Percentiles rank a stretch among this genome's conserved stretches.
Evolutionary conservation across 2,329 filamentous ascomycete genomes (phyloP).

Genomic region (Podosphaera aphanis): DNA sequence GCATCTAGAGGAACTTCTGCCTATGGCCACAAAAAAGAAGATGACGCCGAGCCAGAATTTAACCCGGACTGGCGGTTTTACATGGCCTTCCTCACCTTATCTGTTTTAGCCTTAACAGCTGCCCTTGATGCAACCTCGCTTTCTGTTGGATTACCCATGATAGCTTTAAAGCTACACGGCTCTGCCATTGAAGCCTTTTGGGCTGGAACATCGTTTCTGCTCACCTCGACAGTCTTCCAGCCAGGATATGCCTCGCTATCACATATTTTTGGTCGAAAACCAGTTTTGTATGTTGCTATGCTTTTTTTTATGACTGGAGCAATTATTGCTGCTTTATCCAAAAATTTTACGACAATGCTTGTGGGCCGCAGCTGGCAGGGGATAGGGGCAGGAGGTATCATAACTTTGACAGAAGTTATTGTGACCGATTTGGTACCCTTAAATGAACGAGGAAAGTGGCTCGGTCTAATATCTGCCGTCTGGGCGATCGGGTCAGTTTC

Average conservation of each 20-base stretch:
- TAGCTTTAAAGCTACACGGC: slow-evolving; percentile 16
- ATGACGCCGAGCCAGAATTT: slow-evolving; percentile 2
- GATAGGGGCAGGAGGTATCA: slow-evolving; percentile 26
- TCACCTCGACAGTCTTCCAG: slow-evolving; percentile 38
- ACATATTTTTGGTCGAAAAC: slow-evolving; percentile 20
- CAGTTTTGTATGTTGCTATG: slow-evolving; percentile 7
- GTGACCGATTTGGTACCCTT: slow-evolving; percentile 23
- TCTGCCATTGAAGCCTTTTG: slow-evolving; percentile 40
- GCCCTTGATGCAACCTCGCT: slow-evolving; percentile 42
- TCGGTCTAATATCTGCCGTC: slow-evolving; percentile 16
- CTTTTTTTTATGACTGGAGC: slow-evolving; percentile 19
- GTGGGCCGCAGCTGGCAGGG: slow-evolving; percentile 22
- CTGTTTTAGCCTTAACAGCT: slow-evolving; percentile 33
- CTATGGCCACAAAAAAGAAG: not conserved
- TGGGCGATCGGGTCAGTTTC: slow-evolving; percentile 31
- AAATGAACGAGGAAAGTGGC: slow-evolving; percentile 19
- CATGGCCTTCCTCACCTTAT: slow-evolving; percentile 9
- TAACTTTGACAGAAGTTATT: slow-evolving; percentile 22
- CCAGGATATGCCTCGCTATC: slow-evolving; percentile 21
- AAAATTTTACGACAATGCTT: slow-evolving; percentile 17
- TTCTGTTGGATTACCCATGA: slow-evolving; percentile 32
- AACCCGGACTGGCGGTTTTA: slow-evolving; percentile 8
- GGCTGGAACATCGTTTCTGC: slow-evolving; percentile 47
- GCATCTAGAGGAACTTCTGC: not conserved
- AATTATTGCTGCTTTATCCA: slow-evolving; percentile 17